phyloP scores from a whole-genome alignment of 2,329 filamentous ascomycete genomes.

The Colletotrichum gloeosporioides region DNA sequence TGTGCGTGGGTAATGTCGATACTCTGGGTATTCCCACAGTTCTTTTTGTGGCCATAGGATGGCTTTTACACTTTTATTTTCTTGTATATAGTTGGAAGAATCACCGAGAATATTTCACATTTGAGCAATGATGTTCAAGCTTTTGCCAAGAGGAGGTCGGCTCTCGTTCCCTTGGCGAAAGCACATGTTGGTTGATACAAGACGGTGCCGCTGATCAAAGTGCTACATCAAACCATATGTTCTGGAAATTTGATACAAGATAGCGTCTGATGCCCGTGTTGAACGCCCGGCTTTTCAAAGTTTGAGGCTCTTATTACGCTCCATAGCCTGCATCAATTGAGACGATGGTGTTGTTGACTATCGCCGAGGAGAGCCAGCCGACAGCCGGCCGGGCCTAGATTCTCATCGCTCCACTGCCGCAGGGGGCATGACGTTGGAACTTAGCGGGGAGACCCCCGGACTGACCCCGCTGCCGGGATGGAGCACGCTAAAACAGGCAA shows the following conservation, averaged over 20 bases:
- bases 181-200: not conserved
- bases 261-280: not conserved
- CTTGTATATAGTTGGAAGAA: not conserved
- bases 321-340: not conserved
- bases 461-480: not conserved
- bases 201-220: not conserved
- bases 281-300: not conserved
- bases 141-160: not conserved
- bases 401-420: not conserved
- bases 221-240: not conserved
- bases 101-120: not conserved
- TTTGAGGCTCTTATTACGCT: not conserved
- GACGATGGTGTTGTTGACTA: not conserved
- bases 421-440: not conserved
- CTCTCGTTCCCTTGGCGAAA: not conserved
- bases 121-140: not conserved
- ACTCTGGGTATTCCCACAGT: not conserved
- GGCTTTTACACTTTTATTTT: not conserved
- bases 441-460: not conserved
- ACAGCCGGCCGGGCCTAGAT: not conserved
- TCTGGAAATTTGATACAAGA: not conserved
- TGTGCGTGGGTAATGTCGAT: no score
- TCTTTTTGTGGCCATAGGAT: not conserved
- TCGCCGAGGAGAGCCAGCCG: not conserved
- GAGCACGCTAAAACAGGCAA: not conserved